Evolutionary conservation across 108 stramenopile genomes (phyloP).

Genomic region (Fistulifera solaris): DNA sequence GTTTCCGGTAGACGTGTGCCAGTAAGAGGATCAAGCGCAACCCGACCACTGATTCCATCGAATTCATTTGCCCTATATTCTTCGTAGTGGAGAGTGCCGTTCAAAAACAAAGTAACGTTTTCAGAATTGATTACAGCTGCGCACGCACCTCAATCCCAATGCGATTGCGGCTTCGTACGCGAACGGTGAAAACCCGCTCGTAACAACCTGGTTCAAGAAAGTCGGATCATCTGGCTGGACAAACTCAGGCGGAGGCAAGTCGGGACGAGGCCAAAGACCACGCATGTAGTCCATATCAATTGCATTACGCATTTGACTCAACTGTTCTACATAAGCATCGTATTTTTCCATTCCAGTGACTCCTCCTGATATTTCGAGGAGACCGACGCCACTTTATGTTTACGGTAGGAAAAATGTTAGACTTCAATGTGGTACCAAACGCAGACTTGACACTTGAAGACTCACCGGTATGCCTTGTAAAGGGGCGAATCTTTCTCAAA

Average conservation of each 20-base stretch:
- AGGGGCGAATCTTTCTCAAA: slow-evolving; percentile 26
- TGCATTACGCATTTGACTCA: slow-evolving; percentile 1
- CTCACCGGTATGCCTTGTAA: slow-evolving; percentile 21
- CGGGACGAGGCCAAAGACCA: not conserved
- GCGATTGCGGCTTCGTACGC: slow-evolving; percentile 17
- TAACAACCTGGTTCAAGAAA: slow-evolving; percentile 1
- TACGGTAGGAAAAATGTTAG: not conserved
- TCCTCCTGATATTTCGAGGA: slow-evolving; percentile 1
- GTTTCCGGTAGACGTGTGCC: slow-evolving; percentile 30
- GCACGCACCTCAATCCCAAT: slow-evolving; percentile 14
- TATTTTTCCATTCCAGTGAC: slow-evolving; percentile 3
- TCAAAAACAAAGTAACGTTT: slow-evolving; percentile 9
- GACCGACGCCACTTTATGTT: slow-evolving; percentile 4
- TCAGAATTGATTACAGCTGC: not conserved
- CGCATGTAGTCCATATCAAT: not conserved
- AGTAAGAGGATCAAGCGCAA: slow-evolving; percentile 27
- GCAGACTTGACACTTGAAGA: not conserved
- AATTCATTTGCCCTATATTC: slow-evolving; percentile 19
- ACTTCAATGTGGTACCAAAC: not conserved
- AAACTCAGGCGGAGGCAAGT: not conserved
- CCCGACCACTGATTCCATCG: slow-evolving; percentile 27
- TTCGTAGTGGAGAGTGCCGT: slow-evolving; percentile 28
- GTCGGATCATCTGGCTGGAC: not conserved
- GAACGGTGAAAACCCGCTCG: slow-evolving; percentile 1
- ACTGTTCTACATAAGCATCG: slow-evolving; percentile 4